A percentile compares a stretch with the other conserved stretches of the same genome.
phyloP scores from a whole-genome alignment of 192 early-diverging fungal genomes.

The Rhizophagus clarus region DNA sequence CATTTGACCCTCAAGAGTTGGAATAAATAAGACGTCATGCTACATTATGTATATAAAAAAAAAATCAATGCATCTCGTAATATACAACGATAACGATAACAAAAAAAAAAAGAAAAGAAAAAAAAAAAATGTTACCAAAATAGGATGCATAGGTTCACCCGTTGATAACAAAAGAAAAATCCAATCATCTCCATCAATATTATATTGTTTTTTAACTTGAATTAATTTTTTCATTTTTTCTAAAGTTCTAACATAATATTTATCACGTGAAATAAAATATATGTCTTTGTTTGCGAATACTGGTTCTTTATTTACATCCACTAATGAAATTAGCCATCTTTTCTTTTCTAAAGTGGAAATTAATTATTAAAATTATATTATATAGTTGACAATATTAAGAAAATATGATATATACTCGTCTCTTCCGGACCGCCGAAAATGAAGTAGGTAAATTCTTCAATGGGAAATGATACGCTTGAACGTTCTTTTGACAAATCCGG shows the following conservation, averaged over 20 bases:
- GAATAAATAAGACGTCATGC: conserved; percentile 46
- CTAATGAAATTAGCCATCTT: conserved; percentile 32
- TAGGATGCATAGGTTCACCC: conserved; percentile 49
- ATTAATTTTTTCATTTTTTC: conserved; percentile 46
- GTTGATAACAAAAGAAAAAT: conserved; percentile 57
- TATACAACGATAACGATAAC: neutral
- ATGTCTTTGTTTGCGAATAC: conserved; percentile 46
- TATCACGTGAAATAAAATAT: conserved; percentile 40
- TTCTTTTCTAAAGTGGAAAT: neutral
- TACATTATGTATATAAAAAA: neutral
- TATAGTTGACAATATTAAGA: no score
- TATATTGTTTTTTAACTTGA: conserved; percentile 68
- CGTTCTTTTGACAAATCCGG: conserved; percentile 51
- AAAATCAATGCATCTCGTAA: conserved; percentile 24
- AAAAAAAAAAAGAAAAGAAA: conserved; percentile 32
- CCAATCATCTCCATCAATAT: conserved; percentile 72
- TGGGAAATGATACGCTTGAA: conserved; percentile 64
- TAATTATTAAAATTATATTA: neutral
- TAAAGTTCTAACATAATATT: conserved; percentile 40
- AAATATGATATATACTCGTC: neutral
- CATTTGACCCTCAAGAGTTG: conserved; percentile 42
- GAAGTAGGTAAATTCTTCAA: conserved; percentile 72
- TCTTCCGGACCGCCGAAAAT: conserved; percentile 64
- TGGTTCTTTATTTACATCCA: conserved; percentile 38
- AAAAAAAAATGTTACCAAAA: conserved; percentile 48